Evolutionary conservation across 2,329 filamentous ascomycete genomes (phyloP), one percentile per base, ranked within the genome.

Genomic region (Pyricularia pennisetigena): DNA sequence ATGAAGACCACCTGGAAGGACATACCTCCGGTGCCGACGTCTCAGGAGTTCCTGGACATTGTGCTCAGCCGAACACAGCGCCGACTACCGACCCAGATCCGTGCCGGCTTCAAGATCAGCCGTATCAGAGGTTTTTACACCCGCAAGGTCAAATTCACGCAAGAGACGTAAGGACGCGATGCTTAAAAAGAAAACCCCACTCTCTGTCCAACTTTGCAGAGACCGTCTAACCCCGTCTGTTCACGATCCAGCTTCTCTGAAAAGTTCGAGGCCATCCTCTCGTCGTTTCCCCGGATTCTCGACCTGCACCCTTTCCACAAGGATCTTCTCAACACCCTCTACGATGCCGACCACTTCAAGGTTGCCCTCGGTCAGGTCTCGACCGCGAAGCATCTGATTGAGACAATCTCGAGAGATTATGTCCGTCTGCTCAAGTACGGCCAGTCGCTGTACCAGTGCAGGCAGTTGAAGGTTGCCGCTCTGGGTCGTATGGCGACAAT

Each of bases 401-500:
- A 99, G 85, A 96, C 94, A 68, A 95, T 99, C 71, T 91, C 92
- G 70, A 88, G 95, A 76, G 95, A 99, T 79, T 99, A 99, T 76
- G 93, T 99, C 71, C 92, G 95, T 72, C 87, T 99, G 64, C 87
- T 97, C 79, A 80, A 80, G 85, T 98, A 99, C 82, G 94, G 93
- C 68, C 94, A 97, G 83, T 96, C 90, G 75, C 86, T 99, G 72
- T 99, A 94, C 84, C 95, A 99, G 83, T 98, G 94, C 87, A 99
- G 99, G 83, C 94, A 98, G 83, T 88, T 99, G 75, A 99, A 99
- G 88, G 87, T 92, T 72, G 95, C 96, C 67, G 96, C 91, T 9
- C 87, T 99, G 67, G 95, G 95, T 84, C 93, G 95, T 77, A 98
- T 99, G 95, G 95, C 94, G 72, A 99, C 95, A 23, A 93, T 99